Conservation (phyloP, 2,329 filamentous ascomycete species). For the Chaetomium globosum region DNA sequence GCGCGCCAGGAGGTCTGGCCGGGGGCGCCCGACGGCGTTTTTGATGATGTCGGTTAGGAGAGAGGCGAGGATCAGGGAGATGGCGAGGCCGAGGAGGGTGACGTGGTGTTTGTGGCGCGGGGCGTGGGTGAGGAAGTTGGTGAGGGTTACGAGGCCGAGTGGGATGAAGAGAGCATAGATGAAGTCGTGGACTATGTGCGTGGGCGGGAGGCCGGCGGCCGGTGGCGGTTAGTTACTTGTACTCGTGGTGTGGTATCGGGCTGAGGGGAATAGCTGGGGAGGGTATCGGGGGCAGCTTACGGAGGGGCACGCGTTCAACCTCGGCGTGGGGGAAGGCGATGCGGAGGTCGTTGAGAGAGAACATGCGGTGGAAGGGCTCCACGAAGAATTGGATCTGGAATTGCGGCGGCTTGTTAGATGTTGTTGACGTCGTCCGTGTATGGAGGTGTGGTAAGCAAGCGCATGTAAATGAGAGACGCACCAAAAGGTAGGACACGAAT, state of each 20-base stretch:
- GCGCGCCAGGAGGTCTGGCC: conserved; percentile 66
- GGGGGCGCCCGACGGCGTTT: conserved; percentile 82
- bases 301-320: conserved; percentile 77
- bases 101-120: conserved; percentile 80
- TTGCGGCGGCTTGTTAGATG: conserved; percentile 3
- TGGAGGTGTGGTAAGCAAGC: not conserved
- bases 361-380: conserved; percentile 92
- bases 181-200: conserved; percentile 66
- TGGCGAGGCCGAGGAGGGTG: conserved; percentile 77
- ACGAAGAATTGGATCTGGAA: conserved; percentile 66
- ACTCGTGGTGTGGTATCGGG: too few relatives aligned
- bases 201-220: not conserved
- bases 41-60: conserved; percentile 92
- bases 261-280: not conserved
- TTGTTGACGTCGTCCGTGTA: not conserved
- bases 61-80: conserved; percentile 73
- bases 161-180: conserved; percentile 77
- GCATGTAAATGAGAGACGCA: conserved; percentile 43
- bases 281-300: conserved; percentile 49
- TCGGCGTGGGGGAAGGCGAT: conserved; percentile 87
- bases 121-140: conserved; percentile 64
- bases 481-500: conserved; percentile 66
- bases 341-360: conserved; percentile 79
- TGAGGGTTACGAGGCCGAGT: conserved; percentile 64
- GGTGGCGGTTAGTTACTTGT: too few relatives aligned